Base-by-base conservation (phyloP, 176 grass and related monocot species). In the bread wheat (Triticum aestivum) region DNA sequence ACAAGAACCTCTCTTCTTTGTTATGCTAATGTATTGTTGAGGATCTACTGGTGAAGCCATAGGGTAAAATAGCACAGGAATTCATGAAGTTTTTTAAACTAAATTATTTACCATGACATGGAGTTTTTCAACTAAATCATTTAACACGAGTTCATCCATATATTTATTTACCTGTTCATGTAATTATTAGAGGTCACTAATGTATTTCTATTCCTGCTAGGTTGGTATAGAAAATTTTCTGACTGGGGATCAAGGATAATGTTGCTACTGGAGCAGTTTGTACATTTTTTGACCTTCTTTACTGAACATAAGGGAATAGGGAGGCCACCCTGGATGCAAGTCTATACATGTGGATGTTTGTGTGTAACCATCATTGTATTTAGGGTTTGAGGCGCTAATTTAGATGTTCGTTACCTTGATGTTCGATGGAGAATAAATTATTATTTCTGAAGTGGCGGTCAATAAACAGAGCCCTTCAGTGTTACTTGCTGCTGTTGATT, bases 291-390 rank as follows among this genome's bases (percentile, higher is more conserved):
- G 78, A 88, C 78, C 77, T 88, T 77, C 70, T 45, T 77, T 88
- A 85, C 86, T 71, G 86, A 78, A 76, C 85, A 88, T 76, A 94
- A 89, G 79, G 84, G 80, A 91, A 91, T 90, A 89, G 67, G 56
- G 44, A 74, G 61, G 41, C 51, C 77, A 73, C 84, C 76, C 30
- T 67, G 68, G 75, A 84, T 91, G 77, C 41, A 84, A 89, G 86
- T 85, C 80, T 75, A 77, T 89, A 94, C 85, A 75, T 85, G 89
- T 88, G 89, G 84, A 89, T 88, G 89, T 91, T 87, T 86, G 69
- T 85, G 71, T 94, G 90, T 94, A 91, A 91, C 78, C 82, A 88
- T 86, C 70, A 85, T 82, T 91, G 90, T 91, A 88, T 88, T 85
- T 91, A 91, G 90, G 78, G 77, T 85, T 71, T 69, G 77, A 23